Percentiles rank a stretch among this genome's conserved stretches.
Conservation (phyloP, 805 yeast genomes). For the Wickerhamiella siamensis region DNA sequence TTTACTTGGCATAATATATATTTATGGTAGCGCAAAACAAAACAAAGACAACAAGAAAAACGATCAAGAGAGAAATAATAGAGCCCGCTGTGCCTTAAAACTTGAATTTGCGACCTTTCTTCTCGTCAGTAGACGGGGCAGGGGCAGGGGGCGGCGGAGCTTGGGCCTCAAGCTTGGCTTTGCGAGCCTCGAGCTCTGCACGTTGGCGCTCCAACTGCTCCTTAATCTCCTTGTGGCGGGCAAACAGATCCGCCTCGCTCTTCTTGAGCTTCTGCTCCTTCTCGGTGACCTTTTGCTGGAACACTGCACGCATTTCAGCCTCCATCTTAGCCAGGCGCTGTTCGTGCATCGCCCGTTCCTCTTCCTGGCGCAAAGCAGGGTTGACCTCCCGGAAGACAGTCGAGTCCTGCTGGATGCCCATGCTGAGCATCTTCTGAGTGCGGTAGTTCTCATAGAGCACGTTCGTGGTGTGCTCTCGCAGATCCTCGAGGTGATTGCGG, state of each 20-base stretch:
- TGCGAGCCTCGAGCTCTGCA: conserved; percentile 80
- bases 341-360: conserved; percentile 84
- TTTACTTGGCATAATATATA: neutral
- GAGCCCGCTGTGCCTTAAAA: too few species aligned
- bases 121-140: conserved; percentile 8
- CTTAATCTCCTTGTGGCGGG: conserved; percentile 94
- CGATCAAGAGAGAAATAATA: neutral
- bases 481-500: conserved; percentile 84
- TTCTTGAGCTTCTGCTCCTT: conserved; percentile 95
- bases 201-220: conserved; percentile 82
- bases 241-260: conserved; percentile 90
- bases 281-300: conserved; percentile 90
- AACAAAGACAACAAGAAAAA: neutral
- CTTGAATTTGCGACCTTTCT: conserved; percentile 6
- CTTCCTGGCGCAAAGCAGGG: conserved; percentile 83
- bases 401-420: conserved; percentile 89
- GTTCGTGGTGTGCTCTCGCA: conserved; percentile 70
- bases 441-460: conserved; percentile 78
- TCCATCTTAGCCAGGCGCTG: conserved; percentile 89
- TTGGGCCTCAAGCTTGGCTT: conserved; percentile 41
- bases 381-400: conserved; percentile 89
- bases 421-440: conserved; percentile 56
- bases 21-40: neutral
- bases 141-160: conserved; percentile 3
- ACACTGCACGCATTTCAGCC: conserved; percentile 89